Evolutionary conservation across 176 grass and related monocot species (phyloP).

Genomic region (Oryza brachyantha): DNA sequence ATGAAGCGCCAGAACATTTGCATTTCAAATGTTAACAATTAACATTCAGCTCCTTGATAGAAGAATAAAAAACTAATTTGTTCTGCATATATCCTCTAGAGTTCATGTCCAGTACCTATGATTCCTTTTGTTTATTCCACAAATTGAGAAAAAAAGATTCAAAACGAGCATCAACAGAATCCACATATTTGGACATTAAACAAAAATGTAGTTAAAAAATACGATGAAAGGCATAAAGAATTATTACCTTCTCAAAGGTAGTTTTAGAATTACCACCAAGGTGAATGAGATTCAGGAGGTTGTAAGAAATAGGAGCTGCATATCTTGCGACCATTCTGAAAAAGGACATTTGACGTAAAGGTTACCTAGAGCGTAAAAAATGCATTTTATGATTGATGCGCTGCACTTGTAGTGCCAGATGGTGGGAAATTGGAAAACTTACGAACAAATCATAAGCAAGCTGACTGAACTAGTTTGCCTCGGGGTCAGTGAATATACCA

Average conservation of each 20-base stretch:
- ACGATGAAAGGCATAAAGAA: background rate
- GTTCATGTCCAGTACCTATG: background rate
- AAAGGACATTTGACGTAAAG: conserved; percentile 38
- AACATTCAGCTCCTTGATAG: background rate
- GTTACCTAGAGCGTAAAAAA: background rate
- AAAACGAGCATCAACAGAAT: background rate
- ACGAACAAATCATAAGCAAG: conserved; percentile 99
- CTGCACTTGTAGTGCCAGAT: conserved; percentile 9
- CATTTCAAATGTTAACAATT: background rate
- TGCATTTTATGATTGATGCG: conserved; percentile 14
- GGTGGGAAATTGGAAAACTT: conserved; percentile 45
- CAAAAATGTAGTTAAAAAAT: background rate
- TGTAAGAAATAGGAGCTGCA: conserved; percentile 98
- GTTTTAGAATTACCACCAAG: conserved; percentile 88
- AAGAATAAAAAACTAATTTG: background rate
- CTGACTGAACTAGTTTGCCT: conserved; percentile 95
- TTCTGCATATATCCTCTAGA: background rate
- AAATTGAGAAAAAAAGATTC: background rate
- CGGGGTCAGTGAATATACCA: conserved; percentile 98
- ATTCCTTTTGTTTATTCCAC: background rate
- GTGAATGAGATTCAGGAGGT: conserved; percentile 97
- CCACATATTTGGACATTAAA: background rate
- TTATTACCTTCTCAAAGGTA: conserved; percentile 88
- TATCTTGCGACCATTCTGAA: conserved; percentile 99
- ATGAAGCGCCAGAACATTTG: background rate